Evolutionary conservation across 306 rosid species (phyloP).

Genomic region (Nissolia schottii): DNA sequence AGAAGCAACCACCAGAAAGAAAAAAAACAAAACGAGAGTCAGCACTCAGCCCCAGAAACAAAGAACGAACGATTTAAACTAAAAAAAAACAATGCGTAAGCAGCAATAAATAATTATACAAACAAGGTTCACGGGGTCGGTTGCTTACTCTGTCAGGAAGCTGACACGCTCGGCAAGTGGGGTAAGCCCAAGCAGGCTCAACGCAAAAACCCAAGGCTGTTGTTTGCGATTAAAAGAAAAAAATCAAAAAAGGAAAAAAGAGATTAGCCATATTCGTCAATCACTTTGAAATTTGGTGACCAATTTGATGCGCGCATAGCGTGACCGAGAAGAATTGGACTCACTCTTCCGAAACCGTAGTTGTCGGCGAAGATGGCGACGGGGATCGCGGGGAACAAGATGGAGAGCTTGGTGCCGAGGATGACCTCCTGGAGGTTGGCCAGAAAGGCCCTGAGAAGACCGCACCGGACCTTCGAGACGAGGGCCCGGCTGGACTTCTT

Average conservation of each 20-base stretch:
- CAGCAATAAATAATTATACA: no score
- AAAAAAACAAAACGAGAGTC: not conserved
- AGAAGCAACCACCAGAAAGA: not conserved
- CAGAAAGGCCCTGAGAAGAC: conserved; percentile 37
- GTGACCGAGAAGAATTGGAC: not conserved
- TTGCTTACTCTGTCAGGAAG: conserved; percentile 90
- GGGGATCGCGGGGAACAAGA: conserved; percentile 74
- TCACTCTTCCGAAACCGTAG: conserved; percentile 61
- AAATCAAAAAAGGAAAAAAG: no score
- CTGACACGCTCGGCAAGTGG: conserved; percentile 95
- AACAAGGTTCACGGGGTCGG: not conserved
- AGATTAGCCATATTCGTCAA: not conserved
- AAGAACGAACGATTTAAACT: not conserved
- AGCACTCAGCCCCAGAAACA: conserved; percentile 9
- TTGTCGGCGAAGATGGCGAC: conserved; percentile 56
- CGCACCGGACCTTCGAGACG: conserved; percentile 43
- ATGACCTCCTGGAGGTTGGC: conserved; percentile 69
- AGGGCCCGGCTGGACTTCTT: conserved; percentile 64
- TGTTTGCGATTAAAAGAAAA: no score
- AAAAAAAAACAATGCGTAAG: not conserved
- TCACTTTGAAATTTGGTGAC: not conserved
- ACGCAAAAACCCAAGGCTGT: conserved; percentile 83
- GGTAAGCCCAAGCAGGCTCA: conserved; percentile 80
- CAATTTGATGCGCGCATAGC: no score
- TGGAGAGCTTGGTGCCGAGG: conserved; percentile 74